A percentile compares a stretch with the other conserved stretches of the same genome.
Evolutionary conservation across 225 moss, liverwort and hornwort genomes (phyloP).

Genomic region (Takakia lepidozioides): DNA sequence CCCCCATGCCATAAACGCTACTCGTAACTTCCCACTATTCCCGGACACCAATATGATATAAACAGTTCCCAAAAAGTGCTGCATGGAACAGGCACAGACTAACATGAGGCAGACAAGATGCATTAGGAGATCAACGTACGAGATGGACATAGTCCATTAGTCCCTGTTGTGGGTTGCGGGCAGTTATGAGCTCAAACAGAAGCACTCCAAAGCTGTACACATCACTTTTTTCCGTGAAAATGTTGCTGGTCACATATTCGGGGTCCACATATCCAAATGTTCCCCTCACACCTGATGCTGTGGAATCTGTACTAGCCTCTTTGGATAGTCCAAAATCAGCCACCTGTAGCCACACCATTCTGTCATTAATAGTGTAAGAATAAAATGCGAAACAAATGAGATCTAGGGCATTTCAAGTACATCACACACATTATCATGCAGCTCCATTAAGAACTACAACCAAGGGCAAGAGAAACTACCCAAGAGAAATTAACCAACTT

Average conservation of each 20-base stretch:
- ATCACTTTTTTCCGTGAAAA: conserved; percentile 91
- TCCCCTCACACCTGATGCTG: conserved; percentile 89
- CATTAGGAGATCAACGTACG: conserved; percentile 20
- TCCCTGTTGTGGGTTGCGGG: conserved; percentile 90
- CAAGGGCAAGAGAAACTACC: background rate
- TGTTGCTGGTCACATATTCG: conserved; percentile 71
- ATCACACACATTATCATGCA: too few relatives aligned
- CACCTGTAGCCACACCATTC: conserved; percentile 43
- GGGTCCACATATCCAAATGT: conserved; percentile 98
- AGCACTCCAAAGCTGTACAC: conserved; percentile 98
- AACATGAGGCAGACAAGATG: background rate
- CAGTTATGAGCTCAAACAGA: conserved; percentile 93
- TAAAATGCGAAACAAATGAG: too few relatives aligned
- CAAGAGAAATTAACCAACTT: conserved; percentile 8
- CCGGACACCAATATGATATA: too few relatives aligned
- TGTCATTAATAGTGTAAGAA: too few relatives aligned
- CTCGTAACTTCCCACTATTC: too few relatives aligned
- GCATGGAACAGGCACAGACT: too few relatives aligned
- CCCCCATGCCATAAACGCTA: too few relatives aligned
- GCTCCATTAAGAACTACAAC: background rate
- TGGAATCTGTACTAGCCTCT: conserved; percentile 42
- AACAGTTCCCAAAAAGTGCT: too few relatives aligned
- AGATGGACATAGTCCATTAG: conserved; percentile 98
- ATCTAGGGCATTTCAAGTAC: too few relatives aligned
- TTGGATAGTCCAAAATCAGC: conserved; percentile 96